A percentile compares a stretch with the other conserved stretches of the same genome.
Evolutionary conservation across 2,329 filamentous ascomycete genomes (phyloP).

Genomic region (Sphaerulina musiva): DNA sequence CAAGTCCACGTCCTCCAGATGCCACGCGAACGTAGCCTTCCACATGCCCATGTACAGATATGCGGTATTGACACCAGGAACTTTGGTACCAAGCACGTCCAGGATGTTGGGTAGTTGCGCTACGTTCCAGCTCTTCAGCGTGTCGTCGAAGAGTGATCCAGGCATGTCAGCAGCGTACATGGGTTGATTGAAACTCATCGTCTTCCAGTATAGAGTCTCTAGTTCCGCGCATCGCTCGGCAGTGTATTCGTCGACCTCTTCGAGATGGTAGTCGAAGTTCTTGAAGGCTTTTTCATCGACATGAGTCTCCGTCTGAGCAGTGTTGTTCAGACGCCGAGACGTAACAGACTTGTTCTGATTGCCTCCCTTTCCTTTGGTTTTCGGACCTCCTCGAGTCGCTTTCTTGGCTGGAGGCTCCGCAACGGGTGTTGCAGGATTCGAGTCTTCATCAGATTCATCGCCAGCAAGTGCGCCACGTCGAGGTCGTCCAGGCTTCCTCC

Average conservation of each 20-base stretch:
- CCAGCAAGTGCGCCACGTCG: slow-evolving; percentile 34
- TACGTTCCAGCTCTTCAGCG: slow-evolving; percentile 81
- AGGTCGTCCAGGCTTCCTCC: slow-evolving; percentile 47
- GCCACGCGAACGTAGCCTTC: slow-evolving; percentile 99
- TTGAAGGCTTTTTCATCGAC: slow-evolving; percentile 88
- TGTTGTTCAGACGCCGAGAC: slow-evolving; percentile 79
- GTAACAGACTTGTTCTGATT: slow-evolving; percentile 66
- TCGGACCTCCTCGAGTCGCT: slow-evolving; percentile 35
- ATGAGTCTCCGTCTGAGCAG: slow-evolving; percentile 66
- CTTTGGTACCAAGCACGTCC: slow-evolving; percentile 88
- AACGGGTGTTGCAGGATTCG: slow-evolving; percentile 29
- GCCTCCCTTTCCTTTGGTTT: slow-evolving; percentile 48
- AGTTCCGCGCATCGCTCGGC: slow-evolving; percentile 88
- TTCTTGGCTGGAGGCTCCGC: slow-evolving; percentile 47
- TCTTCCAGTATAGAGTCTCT: slow-evolving; percentile 95
- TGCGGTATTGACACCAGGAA: slow-evolving; percentile 95
- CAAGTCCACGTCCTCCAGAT: slow-evolving; percentile 94
- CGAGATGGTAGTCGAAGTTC: slow-evolving; percentile 83
- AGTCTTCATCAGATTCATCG: slow-evolving; percentile 29
- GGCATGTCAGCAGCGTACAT: slow-evolving; percentile 96
- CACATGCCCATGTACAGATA: slow-evolving; percentile 99
- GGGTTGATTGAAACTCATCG: slow-evolving; percentile 85
- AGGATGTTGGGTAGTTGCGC: slow-evolving; percentile 89
- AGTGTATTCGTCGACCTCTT: slow-evolving; percentile 77
- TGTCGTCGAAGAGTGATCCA: slow-evolving; percentile 86